Conservation (phyloP, 2,329 filamentous ascomycete species). For the Paraconiothyrium sp. region DNA sequence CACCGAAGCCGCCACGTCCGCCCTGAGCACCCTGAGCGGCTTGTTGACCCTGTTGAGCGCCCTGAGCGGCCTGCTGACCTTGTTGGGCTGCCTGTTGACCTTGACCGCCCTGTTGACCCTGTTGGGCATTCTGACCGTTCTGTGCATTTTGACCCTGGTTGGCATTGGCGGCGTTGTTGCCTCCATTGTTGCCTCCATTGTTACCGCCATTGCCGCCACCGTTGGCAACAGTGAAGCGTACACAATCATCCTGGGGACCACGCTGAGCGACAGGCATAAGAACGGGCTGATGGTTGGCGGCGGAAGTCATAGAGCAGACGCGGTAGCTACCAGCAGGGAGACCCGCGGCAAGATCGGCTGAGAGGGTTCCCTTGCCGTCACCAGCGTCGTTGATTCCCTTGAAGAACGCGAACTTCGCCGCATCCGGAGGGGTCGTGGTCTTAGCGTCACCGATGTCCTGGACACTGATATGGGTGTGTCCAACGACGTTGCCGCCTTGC, state of each 20-base stretch:
- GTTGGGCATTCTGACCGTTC: slow-evolving; percentile 13
- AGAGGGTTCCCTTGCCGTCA: slow-evolving; percentile 58
- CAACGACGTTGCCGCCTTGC: slow-evolving; percentile 52
- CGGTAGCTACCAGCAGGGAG: slow-evolving; percentile 61
- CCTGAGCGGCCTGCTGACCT: slow-evolving; percentile 12
- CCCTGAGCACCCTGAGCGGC: slow-evolving; percentile 14
- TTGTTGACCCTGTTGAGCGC: slow-evolving; percentile 12
- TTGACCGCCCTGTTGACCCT: slow-evolving; percentile 15
- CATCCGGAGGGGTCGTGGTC: slow-evolving; percentile 48
- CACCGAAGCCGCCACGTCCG: slow-evolving; percentile 25
- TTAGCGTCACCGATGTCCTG: slow-evolving; percentile 58
- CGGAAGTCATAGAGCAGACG: slow-evolving; percentile 62
- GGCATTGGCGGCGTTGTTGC: slow-evolving; percentile 18
- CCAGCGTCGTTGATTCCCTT: slow-evolving; percentile 66
- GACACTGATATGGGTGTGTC: slow-evolving; percentile 63
- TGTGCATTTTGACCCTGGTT: slow-evolving; percentile 16
- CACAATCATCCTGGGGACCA: slow-evolving; percentile 64
- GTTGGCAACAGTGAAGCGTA: slow-evolving; percentile 56
- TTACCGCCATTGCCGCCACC: slow-evolving; percentile 20
- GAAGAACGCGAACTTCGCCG: slow-evolving; percentile 64
- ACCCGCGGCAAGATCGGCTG: slow-evolving; percentile 57
- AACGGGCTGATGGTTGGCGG: slow-evolving; percentile 65
- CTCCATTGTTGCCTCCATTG: slow-evolving; percentile 22
- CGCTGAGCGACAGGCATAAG: slow-evolving; percentile 67
- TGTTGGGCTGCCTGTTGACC: slow-evolving; percentile 13